These are phyloP conservation scores for Lichtheimia ornata DNA, from an alignment of 371 early-diverging fungal species.

Conservation along the genomic window DNA sequence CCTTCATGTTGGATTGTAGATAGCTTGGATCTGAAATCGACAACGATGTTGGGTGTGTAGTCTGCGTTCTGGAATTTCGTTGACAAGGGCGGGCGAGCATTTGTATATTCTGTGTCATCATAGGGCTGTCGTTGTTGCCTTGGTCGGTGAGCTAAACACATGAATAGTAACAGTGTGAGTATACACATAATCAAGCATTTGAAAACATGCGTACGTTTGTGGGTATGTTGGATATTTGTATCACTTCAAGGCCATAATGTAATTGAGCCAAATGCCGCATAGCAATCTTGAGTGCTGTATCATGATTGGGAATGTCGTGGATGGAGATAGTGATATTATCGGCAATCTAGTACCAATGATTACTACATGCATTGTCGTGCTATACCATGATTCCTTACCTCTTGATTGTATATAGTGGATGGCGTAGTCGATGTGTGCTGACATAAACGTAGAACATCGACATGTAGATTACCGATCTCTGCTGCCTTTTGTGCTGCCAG, in stretches of 20 bases:
- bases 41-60: neutral
- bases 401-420: neutral
- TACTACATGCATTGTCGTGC: neutral
- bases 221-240: constrained; percentile 35
- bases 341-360: no score
- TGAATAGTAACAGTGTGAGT: neutral
- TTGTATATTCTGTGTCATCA: neutral
- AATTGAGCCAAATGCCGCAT: constrained; percentile 32
- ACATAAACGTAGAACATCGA: constrained; percentile 1
- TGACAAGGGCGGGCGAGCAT: no score
- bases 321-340: constrained; percentile 23
- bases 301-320: constrained; percentile 32
- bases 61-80: no score
- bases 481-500: neutral
- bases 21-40: constrained; percentile 9
- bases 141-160: neutral
- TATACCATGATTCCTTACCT: neutral
- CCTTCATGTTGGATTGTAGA: constrained; percentile 3
- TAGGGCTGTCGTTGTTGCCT: neutral
- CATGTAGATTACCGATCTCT: neutral
- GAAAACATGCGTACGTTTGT: constrained; percentile 21
- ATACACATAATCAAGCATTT: neutral
- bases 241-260: constrained; percentile 27
- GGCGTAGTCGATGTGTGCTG: neutral
- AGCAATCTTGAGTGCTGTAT: constrained; percentile 25